Conservation (phyloP, 2,329 filamentous ascomycete genomes). For the Botrytis tulipae region DNA sequence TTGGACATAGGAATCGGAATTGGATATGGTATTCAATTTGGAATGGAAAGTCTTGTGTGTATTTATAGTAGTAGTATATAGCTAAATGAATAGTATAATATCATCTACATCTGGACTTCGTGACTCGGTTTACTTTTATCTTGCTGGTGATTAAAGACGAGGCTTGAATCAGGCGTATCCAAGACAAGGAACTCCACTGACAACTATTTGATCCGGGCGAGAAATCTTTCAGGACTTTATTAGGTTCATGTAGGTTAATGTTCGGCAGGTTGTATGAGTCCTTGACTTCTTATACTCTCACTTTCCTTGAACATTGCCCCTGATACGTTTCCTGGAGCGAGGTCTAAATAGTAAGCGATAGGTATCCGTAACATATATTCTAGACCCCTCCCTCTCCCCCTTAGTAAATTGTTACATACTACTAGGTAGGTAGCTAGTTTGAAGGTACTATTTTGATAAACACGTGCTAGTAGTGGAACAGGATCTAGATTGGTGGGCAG, state of each 20-base stretch:
- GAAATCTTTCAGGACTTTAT: background rate
- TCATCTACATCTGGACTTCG: background rate
- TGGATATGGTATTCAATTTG: background rate
- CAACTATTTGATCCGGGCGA: background rate
- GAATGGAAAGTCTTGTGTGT: background rate
- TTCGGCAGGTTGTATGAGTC: background rate
- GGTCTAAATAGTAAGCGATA: background rate
- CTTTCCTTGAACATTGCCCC: background rate
- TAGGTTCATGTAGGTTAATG: background rate
- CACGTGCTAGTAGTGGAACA: background rate
- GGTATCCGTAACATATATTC: background rate
- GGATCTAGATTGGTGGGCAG: background rate
- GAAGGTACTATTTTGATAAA: background rate
- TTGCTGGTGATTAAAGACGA: background rate
- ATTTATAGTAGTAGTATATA: background rate
- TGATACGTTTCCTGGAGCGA: background rate
- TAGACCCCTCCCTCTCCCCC: too few species aligned
- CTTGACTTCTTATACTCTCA: background rate
- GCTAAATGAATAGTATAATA: slow-evolving; percentile 8
- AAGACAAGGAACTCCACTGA: background rate
- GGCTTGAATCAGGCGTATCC: too few species aligned
- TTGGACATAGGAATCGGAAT: background rate
- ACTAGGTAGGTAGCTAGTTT: background rate
- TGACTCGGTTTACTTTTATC: background rate
- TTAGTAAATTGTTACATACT: background rate